Conservation (phyloP, 495 filamentous ascomycete genomes). For the Terfezia claveryi region DNA sequence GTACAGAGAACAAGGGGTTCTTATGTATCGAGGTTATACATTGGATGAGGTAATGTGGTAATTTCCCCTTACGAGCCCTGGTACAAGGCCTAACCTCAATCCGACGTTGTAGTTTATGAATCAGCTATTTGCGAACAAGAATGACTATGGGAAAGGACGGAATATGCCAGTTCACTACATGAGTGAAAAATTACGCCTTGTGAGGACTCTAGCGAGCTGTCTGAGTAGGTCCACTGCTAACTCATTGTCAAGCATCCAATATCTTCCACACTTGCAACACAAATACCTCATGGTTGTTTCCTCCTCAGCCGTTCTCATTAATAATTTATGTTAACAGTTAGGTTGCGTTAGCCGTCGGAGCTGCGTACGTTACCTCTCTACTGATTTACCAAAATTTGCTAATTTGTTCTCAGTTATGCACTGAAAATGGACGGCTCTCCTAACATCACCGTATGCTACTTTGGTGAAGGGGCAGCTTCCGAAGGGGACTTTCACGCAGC, state of each 20-base stretch:
- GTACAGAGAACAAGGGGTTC: slow-evolving; percentile 83
- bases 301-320: too few relatives aligned
- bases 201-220: slow-evolving; percentile 21
- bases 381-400: neutral
- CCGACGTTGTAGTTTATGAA: slow-evolving; percentile 51
- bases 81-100: neutral
- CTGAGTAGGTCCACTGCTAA: slow-evolving; percentile 1
- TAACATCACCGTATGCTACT: slow-evolving; percentile 69
- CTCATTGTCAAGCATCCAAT: slow-evolving; percentile 50
- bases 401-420: slow-evolving; percentile 34
- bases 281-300: slow-evolving; percentile 55
- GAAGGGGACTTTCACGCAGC: slow-evolving; percentile 97
- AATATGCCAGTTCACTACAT: slow-evolving; percentile 98
- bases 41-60: slow-evolving; percentile 22
- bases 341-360: slow-evolving; percentile 35
- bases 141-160: slow-evolving; percentile 61
- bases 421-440: slow-evolving; percentile 62
- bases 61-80: neutral
- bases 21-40: slow-evolving; percentile 72
- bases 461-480: slow-evolving; percentile 91
- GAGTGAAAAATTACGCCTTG: slow-evolving; percentile 57
- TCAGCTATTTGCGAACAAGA: slow-evolving; percentile 74
- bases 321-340: too few relatives aligned
- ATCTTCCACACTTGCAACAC: slow-evolving; percentile 78
- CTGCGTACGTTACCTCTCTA: slow-evolving; percentile 27